Percentiles rank a stretch among this genome's conserved stretches.
Conservation (phyloP, 129 eudicot genomes). For the Silybum marianum region DNA sequence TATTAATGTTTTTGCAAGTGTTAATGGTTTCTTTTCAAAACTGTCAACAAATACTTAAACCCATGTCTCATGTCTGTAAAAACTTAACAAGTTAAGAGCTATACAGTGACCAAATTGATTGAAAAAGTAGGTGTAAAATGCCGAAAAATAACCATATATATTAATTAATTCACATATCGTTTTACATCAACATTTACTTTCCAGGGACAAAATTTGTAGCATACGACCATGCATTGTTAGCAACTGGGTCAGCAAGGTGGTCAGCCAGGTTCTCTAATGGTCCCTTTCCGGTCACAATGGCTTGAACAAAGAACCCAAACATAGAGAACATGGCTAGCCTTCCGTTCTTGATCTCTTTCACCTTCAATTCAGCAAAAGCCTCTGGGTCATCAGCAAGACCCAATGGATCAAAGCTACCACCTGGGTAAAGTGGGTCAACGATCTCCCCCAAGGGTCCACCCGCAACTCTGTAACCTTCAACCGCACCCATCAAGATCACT, state of each 20-base stretch:
- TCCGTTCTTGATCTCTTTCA: slow-evolving; percentile 72
- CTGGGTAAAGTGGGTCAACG: slow-evolving; percentile 75
- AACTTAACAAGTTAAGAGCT: too few relatives aligned
- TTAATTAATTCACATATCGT: slow-evolving; percentile 40
- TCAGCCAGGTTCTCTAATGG: slow-evolving; percentile 77
- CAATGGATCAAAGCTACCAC: slow-evolving; percentile 72
- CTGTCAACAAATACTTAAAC: too few relatives aligned
- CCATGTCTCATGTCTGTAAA: too few relatives aligned
- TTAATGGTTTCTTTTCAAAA: too few relatives aligned
- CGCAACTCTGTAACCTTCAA: slow-evolving; percentile 75
- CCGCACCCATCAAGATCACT: slow-evolving; percentile 72
- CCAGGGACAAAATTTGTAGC: slow-evolving; percentile 79
- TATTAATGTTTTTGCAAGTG: too few relatives aligned
- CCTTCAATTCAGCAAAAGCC: slow-evolving; percentile 76
- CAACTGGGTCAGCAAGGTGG: slow-evolving; percentile 71
- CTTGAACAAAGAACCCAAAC: slow-evolving; percentile 80
- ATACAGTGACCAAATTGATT: not conserved
- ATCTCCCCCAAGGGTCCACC: slow-evolving; percentile 80
- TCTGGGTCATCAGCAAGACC: slow-evolving; percentile 79
- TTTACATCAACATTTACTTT: slow-evolving; percentile 47
- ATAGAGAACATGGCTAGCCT: slow-evolving; percentile 75
- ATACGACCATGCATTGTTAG: slow-evolving; percentile 68
- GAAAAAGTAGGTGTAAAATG: not conserved
- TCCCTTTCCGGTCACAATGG: slow-evolving; percentile 79
- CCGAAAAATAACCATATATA: slow-evolving; percentile 22